Evolutionary conservation across 75 land plant genomes (phyloP), one percentile per base, ranked within the genome.

Genomic region (Picea glauca): DNA sequence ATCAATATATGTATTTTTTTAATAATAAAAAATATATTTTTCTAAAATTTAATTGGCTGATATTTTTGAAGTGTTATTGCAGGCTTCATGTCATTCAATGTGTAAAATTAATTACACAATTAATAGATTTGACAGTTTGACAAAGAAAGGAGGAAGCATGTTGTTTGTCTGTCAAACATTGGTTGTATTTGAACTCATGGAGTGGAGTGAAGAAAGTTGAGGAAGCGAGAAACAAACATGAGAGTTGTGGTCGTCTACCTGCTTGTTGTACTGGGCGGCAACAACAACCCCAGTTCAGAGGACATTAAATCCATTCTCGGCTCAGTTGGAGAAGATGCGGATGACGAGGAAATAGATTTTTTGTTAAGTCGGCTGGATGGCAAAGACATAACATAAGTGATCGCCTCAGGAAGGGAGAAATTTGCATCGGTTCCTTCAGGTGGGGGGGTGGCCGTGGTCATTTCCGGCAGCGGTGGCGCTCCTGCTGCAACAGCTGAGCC

Each of bases 241-340:
- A 87, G 84, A 87, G 77, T 86, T 26, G 38, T 89, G 1, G 91
- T 86, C 7, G 86, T 88, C 32, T 84, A 84, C 43, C 76, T 86
- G 79, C 73, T 89, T 14, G 91, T 89, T 5, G 80, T 87, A 0
- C 70, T 89, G 78, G 91, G 86, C 33, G 88, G 88, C 7, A 89
- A 86, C 78, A 50, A 74, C 21, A 18, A 15, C 35, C 91, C 91
- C 15, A 84, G 82, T 13, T 82, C 84, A 15, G 73, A 79, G 6
- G 86, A 89, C 78, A 18, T 89, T 31, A 86, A 86, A 84, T 4
- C 56, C 2, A 89, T 89, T 56, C 86, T 89, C 54, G 81, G 67
- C 20, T 84, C 85, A 85, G 87, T 85, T 33, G 87, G 87, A 12
- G 77, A 74, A 9, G 87, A 85, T 31, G 78, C 81, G 1, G 81